Base-by-base conservation (phyloP, 1,139 yeast species). In the Insectozyma bohioensis region DNA sequence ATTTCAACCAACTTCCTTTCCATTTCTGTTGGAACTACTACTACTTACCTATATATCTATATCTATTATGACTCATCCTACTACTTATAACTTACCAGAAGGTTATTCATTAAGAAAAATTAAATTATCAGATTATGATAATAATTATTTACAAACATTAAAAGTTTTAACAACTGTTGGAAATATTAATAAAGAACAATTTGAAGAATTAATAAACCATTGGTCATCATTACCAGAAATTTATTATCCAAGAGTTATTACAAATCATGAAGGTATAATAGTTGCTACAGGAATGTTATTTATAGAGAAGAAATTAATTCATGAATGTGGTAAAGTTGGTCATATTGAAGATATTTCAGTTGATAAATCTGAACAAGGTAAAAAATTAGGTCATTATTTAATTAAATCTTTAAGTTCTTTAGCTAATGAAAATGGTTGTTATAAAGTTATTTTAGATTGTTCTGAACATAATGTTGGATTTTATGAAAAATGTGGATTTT, bases 331-430 rank as follows among this genome's bases (percentile, higher is more conserved):
- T 0, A 58, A 69, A 34, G 95, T 87, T 9, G 98, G 97, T 4
- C 98, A 92, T 59, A 84, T 92, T 42, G 98, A 92, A 54, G 98
- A 92, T 54, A 90, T 92, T 40, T 85, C 97, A 1, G 95, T 92
- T 5, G 74, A 79, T 20, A 57, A 59, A 22, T 61, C 71, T 11
- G 87, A 85, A 55, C 97, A 90, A 51, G 98, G 98, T 6, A 80
- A 82, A 54, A 76, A 78, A 46, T 63, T 92, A 34, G 98, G 98
- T 0, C 62, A 70, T 46, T 62, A 71, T 12, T 58, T 92, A 61
- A 85, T 92, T 47, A 61, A 68, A 18, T 67, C 75, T 11, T 68
- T 92, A 50, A 74, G 82, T 5, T 65, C 66, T 17, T 54, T 84
- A 28, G 96, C 86, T 5, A 50, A 72, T 37, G 49, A 59, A 2